Evolutionary conservation across 2,329 filamentous ascomycete genomes (phyloP).

Genomic region (Madurella mycetomatis): DNA sequence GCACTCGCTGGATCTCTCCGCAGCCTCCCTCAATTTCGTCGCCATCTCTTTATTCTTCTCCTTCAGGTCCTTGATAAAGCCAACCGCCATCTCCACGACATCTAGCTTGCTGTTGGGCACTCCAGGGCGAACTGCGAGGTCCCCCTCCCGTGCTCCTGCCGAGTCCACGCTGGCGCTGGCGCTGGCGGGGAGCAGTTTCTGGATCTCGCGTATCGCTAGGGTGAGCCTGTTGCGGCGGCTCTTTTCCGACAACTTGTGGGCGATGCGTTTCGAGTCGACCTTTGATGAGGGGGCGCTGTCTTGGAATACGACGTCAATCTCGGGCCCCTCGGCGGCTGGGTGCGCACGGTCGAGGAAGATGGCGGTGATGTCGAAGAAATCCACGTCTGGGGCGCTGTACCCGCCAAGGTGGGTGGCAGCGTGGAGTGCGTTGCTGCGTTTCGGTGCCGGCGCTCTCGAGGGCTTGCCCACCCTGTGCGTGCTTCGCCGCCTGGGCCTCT

Average conservation of each 20-base stretch:
- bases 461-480: slow-evolving; percentile 15
- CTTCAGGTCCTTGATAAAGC: slow-evolving; percentile 24
- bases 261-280: slow-evolving; percentile 23
- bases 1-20: slow-evolving; percentile 8
- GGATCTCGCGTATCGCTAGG: slow-evolving; percentile 27
- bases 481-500: slow-evolving; percentile 10
- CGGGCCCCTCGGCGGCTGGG: background rate
- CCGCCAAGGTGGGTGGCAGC: background rate
- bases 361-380: background rate
- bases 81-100: slow-evolving; percentile 26
- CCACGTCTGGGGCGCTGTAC: background rate
- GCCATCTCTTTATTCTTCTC: slow-evolving; percentile 18
- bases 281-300: slow-evolving; percentile 15
- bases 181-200: slow-evolving; percentile 23
- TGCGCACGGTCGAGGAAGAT: background rate
- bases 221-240: slow-evolving; percentile 24
- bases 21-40: slow-evolving; percentile 10
- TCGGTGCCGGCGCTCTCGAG: background rate
- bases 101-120: slow-evolving; percentile 26
- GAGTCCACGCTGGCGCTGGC: background rate
- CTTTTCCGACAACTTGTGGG: slow-evolving; percentile 28
- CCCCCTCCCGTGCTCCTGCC: background rate
- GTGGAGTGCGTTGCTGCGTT: background rate
- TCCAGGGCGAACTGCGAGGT: slow-evolving; percentile 7
- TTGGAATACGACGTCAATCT: slow-evolving; percentile 12